Percentiles rank a stretch among this genome's conserved stretches.
phyloP scores from a whole-genome alignment of 1,139 yeast species.

The Geotrichum carabidarum region DNA sequence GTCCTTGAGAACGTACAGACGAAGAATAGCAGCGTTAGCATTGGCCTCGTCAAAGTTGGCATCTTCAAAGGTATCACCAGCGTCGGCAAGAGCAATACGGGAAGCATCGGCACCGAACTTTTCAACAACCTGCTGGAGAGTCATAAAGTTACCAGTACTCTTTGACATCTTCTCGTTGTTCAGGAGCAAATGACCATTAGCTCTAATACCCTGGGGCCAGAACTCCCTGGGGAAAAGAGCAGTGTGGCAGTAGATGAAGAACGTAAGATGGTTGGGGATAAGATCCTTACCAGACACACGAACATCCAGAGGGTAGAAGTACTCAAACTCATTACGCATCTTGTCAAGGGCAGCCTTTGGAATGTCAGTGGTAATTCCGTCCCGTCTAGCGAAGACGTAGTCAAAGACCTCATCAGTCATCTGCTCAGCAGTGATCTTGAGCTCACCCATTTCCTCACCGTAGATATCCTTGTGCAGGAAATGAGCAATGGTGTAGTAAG shows the following conservation, averaged over 20 bases:
- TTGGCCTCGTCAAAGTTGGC: conserved; percentile 96
- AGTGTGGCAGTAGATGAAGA: conserved; percentile 87
- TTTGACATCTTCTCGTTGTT: conserved; percentile 98
- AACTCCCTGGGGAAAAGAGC: conserved; percentile 83
- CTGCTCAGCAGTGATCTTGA: conserved; percentile 71
- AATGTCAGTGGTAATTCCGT: conserved; percentile 53
- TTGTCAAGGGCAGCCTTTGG: conserved; percentile 61
- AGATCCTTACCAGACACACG: conserved; percentile 95
- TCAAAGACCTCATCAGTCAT: conserved; percentile 94
- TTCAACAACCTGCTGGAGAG: conserved; percentile 73
- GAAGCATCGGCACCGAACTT: conserved; percentile 98
- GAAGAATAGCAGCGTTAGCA: conserved; percentile 95
- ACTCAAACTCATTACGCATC: conserved; percentile 90
- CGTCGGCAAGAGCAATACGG: conserved; percentile 96
- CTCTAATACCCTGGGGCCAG: conserved; percentile 95
- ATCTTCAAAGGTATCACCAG: conserved; percentile 96
- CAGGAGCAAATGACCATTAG: conserved; percentile 90
- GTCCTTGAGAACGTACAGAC: conserved; percentile 86
- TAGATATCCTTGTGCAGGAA: conserved; percentile 81
- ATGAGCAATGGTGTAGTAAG: conserved; percentile 88
- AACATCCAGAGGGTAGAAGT: conserved; percentile 88
- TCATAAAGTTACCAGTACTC: conserved; percentile 95
- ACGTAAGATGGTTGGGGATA: conserved; percentile 94
- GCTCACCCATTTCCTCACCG: conserved; percentile 70
- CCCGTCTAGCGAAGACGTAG: conserved; percentile 74